phyloP scores from a whole-genome alignment of 805 yeast species.

The Yarrowia sp. region DNA sequence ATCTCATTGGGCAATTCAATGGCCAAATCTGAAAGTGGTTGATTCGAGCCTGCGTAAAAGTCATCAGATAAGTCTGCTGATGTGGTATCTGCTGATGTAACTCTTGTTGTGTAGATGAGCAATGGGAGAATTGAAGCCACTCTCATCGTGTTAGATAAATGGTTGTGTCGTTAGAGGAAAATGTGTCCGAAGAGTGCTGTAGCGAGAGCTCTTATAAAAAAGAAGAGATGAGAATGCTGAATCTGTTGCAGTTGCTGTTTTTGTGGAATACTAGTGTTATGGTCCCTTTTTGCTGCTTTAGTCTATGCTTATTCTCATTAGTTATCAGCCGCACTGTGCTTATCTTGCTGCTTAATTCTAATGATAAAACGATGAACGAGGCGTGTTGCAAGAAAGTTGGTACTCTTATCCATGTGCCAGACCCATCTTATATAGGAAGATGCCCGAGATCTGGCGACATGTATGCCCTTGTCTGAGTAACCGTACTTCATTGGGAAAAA shows the following conservation, averaged over 20 bases:
- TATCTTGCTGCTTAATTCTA: slow-evolving; percentile 7
- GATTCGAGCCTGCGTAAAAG: slow-evolving; percentile 10
- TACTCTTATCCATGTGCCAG: neutral
- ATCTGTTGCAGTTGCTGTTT: neutral
- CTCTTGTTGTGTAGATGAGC: neutral
- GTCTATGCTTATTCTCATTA: slow-evolving; percentile 2
- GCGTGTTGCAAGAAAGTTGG: neutral
- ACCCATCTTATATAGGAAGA: neutral
- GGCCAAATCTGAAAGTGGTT: neutral
- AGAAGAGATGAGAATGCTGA: neutral
- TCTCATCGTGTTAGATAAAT: neutral
- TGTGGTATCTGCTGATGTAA: neutral
- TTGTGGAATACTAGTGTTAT: neutral
- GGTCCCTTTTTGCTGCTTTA: neutral
- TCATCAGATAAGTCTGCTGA: neutral
- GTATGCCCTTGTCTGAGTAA: neutral
- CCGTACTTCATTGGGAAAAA: neutral
- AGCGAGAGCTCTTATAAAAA: neutral
- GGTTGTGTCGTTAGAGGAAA: neutral
- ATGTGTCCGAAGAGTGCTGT: neutral
- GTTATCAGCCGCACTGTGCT: neutral
- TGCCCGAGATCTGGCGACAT: neutral
- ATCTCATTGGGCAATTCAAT: neutral
- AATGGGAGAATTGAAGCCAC: neutral
- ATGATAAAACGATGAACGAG: neutral